Percentiles rank a stretch among this genome's conserved stretches.
These are phyloP conservation scores for Taphrina communis DNA, from an alignment of 1,139 yeast species.

Conservation along the genomic window DNA sequence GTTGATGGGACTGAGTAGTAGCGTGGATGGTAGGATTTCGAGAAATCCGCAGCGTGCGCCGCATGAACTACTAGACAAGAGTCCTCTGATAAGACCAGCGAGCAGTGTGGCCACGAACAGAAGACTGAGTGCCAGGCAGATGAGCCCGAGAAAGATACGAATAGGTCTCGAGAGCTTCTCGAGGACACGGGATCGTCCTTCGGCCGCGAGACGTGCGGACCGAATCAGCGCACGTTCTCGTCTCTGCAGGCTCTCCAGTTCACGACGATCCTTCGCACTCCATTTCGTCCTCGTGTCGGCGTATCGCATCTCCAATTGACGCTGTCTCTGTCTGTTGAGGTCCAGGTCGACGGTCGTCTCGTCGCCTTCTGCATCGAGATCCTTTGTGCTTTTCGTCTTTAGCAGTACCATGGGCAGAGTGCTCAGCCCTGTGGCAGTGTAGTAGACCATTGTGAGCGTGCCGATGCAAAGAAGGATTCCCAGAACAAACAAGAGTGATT, in stretches of 20 bases:
- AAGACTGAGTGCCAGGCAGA: constrained; percentile 43
- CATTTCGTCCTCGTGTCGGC: constrained; percentile 44
- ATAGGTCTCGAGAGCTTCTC: constrained; percentile 44
- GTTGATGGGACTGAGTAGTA: constrained; percentile 32
- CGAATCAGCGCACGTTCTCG: constrained; percentile 47
- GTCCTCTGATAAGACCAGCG: constrained; percentile 40
- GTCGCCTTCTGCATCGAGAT: constrained; percentile 43
- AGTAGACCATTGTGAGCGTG: constrained; percentile 44
- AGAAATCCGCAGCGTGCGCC: constrained; percentile 45
- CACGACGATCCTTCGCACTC: constrained; percentile 46
- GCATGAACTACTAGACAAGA: constrained; percentile 32
- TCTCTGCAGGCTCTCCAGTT: constrained; percentile 46
- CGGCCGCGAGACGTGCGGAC: constrained; percentile 44
- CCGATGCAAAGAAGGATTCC: constrained; percentile 46
- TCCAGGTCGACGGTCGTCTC: constrained; percentile 45
- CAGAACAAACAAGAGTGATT: constrained; percentile 44
- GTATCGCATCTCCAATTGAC: constrained; percentile 46
- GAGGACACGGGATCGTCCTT: constrained; percentile 42
- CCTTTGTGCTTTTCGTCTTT: constrained; percentile 43
- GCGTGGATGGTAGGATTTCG: constrained; percentile 11
- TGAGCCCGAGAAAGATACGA: constrained; percentile 43
- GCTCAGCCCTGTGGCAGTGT: constrained; percentile 45
- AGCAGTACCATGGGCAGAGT: constrained; percentile 44
- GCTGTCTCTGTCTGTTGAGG: constrained; percentile 47
- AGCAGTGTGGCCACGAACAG: constrained; percentile 44